Conservation (phyloP, 768 basidiomycete species). For the Trametes maxima region DNA sequence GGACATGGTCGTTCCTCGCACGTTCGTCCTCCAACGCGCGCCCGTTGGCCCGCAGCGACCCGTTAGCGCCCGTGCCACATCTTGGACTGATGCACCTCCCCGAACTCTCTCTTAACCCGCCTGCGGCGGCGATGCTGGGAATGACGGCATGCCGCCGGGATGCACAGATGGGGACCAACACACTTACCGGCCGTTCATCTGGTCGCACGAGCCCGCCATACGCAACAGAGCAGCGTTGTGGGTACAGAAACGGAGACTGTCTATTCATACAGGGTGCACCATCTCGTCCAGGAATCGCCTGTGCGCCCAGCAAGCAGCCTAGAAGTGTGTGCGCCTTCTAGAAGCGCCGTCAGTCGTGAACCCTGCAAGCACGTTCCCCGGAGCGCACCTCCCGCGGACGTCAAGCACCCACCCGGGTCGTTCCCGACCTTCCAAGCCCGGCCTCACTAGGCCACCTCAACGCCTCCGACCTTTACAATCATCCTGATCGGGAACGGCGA, state of each 20-base stretch:
- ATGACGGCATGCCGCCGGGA: not conserved
- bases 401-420: not conserved
- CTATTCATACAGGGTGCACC: no score
- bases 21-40: conserved; percentile 16
- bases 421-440: not conserved
- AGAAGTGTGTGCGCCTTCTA: not conserved
- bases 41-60: conserved; percentile 9
- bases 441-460: conserved; percentile 50
- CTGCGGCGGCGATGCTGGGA: not conserved
- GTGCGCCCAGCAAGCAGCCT: not conserved
- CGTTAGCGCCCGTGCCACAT: conserved; percentile 10
- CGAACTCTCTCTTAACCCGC: not conserved
- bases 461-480: conserved; percentile 64
- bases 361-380: conserved; percentile 16
- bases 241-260: no score
- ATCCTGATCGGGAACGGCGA: conserved; percentile 83
- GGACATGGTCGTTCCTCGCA: conserved; percentile 5
- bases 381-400: conserved; percentile 10
- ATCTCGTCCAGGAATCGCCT: no score
- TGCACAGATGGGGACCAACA: not conserved
- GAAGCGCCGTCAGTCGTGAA: conserved; percentile 1
- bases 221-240: no score
- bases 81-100: not conserved
- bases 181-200: no score
- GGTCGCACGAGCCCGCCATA: no score